These are phyloP conservation scores for Trichothecium sympodiale DNA, from an alignment of 2,329 filamentous ascomycete species.

Conservation along the genomic window DNA sequence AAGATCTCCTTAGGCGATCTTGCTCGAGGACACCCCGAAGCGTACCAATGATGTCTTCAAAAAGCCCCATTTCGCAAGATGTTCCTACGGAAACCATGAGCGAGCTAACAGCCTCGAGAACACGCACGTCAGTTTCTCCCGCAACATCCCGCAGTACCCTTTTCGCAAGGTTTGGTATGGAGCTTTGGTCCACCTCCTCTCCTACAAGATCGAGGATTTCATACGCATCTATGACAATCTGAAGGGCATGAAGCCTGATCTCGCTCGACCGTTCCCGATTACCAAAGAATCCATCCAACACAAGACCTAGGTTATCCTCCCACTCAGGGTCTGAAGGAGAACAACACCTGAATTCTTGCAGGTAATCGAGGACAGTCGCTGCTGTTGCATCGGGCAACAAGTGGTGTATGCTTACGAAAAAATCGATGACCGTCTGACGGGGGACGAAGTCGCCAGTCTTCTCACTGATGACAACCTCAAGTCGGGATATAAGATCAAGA, in stretches of 20 bases:
- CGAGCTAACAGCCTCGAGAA: conserved; percentile 54
- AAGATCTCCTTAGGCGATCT: conserved; percentile 31
- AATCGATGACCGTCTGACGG: conserved; percentile 53
- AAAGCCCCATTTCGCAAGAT: conserved; percentile 46
- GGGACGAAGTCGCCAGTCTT: conserved; percentile 47
- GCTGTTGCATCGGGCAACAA: conserved; percentile 55
- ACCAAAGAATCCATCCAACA: conserved; percentile 53
- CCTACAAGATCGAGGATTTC: conserved; percentile 47
- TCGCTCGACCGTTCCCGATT: conserved; percentile 48
- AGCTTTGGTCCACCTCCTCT: conserved; percentile 45
- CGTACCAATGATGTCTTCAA: conserved; percentile 44
- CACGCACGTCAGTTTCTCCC: conserved; percentile 50
- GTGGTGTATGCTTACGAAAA: conserved; percentile 51
- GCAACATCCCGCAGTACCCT: conserved; percentile 50
- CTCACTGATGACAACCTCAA: conserved; percentile 35
- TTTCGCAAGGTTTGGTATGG: conserved; percentile 46
- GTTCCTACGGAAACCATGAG: conserved; percentile 55
- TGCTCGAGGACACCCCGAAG: conserved; percentile 38
- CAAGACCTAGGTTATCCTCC: conserved; percentile 50
- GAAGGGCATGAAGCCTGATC: conserved; percentile 52
- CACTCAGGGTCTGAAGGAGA: conserved; percentile 60
- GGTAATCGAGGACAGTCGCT: conserved; percentile 54
- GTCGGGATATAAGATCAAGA: conserved; percentile 29
- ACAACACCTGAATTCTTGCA: conserved; percentile 57
- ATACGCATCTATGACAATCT: conserved; percentile 47